Percentiles rank a stretch among this genome's conserved stretches.
Evolutionary conservation across 75 land plant species (phyloP).

Genomic region (Pinus taeda): DNA sequence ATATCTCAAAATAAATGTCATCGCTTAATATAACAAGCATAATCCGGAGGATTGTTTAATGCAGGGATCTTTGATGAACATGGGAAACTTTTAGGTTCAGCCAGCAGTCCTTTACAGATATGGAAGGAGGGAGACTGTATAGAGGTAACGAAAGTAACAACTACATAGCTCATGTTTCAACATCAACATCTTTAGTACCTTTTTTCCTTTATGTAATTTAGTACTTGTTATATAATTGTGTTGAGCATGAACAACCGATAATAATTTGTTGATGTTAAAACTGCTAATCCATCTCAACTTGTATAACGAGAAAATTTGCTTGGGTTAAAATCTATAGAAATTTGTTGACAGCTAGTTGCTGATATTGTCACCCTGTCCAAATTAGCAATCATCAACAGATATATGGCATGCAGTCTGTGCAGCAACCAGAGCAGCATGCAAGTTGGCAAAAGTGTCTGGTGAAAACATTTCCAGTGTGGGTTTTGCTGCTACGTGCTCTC

Average conservation of each 20-base stretch:
- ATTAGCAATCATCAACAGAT: slow-evolving; percentile 96
- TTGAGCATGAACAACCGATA: background rate
- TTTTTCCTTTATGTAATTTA: background rate
- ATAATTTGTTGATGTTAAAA: background rate
- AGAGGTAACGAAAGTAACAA: slow-evolving; percentile 46
- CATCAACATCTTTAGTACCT: background rate
- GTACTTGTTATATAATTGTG: background rate
- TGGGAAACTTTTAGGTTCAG: slow-evolving; percentile 68
- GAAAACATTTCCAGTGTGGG: slow-evolving; percentile 78
- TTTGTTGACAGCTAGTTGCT: slow-evolving; percentile 5
- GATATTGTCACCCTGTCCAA: background rate
- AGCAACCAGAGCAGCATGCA: slow-evolving; percentile 84
- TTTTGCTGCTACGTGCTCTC: slow-evolving; percentile 96
- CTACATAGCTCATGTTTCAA: background rate
- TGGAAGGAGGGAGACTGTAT: slow-evolving; percentile 94
- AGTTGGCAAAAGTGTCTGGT: slow-evolving; percentile 45
- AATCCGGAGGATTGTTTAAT: slow-evolving; percentile 7
- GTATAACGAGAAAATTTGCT: background rate
- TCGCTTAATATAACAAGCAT: background rate
- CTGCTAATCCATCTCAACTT: slow-evolving; percentile 1
- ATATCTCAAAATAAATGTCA: background rate
- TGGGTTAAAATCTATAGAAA: background rate
- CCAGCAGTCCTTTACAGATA: slow-evolving; percentile 92
- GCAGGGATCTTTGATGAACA: slow-evolving; percentile 84
- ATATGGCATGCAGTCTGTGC: slow-evolving; percentile 98